Evolutionary conservation across 2,329 filamentous ascomycete genomes (phyloP).

Genomic region (Lasiodiplodia sp.): DNA sequence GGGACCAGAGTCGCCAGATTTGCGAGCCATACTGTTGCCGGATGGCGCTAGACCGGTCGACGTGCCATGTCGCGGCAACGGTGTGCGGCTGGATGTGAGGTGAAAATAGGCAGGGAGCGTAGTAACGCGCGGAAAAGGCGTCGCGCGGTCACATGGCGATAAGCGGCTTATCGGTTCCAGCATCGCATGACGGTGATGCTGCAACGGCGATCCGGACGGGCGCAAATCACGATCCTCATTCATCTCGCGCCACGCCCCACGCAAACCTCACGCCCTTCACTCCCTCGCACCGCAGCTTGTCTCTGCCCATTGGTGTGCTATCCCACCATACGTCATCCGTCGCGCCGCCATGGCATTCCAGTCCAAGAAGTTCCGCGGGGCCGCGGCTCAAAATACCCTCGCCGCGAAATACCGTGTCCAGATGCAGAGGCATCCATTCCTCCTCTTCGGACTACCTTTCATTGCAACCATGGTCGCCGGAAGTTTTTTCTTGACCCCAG

Average conservation of each 20-base stretch:
- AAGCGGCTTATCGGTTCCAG: conserved; percentile 2
- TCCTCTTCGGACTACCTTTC: conserved; percentile 94
- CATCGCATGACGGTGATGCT: neutral
- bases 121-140: neutral
- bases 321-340: too few species aligned
- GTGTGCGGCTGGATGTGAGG: neutral
- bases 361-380: conserved; percentile 43
- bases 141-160: conserved; percentile 27
- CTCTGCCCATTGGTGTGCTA: too few species aligned
- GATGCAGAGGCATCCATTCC: conserved; percentile 82
- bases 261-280: neutral
- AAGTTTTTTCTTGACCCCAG: conserved; percentile 92
- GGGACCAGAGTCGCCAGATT: conserved; percentile 44
- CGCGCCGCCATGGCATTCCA: conserved; percentile 38
- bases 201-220: conserved; percentile 22
- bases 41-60: neutral
- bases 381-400: conserved; percentile 68
- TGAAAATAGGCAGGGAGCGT: neutral
- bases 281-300: neutral
- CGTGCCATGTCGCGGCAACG: conserved; percentile 16
- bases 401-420: conserved; percentile 78
- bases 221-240: neutral
- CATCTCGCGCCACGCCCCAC: conserved; percentile 6
- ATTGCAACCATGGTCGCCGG: conserved; percentile 87
- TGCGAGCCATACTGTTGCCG: conserved; percentile 49